Conservation (phyloP, 768 basidiomycete species). For the Phlegmacium glaucopus region DNA sequence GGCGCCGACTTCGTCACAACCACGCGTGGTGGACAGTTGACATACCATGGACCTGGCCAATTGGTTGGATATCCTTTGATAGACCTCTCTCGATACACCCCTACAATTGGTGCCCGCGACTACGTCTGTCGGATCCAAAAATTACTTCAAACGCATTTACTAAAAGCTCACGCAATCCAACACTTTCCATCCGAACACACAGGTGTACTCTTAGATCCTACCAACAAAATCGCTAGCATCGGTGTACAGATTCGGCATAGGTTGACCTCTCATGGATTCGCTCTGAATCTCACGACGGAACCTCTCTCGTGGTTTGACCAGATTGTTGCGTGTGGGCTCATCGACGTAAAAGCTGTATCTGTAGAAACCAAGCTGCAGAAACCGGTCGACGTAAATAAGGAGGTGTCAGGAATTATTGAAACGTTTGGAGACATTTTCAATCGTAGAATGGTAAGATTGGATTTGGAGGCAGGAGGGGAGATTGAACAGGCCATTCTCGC, state of each 20-base stretch:
- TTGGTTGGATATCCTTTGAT: slow-evolving; percentile 93
- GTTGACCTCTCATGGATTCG: slow-evolving; percentile 93
- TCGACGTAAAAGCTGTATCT: slow-evolving; percentile 75
- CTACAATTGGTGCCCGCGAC: slow-evolving; percentile 67
- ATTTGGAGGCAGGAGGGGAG: slow-evolving; percentile 39
- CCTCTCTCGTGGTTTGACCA: slow-evolving; percentile 83
- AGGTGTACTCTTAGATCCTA: slow-evolving; percentile 81
- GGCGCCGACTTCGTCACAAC: slow-evolving; percentile 89
- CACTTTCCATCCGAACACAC: slow-evolving; percentile 73
- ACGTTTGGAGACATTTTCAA: slow-evolving; percentile 46
- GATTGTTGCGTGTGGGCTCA: slow-evolving; percentile 89
- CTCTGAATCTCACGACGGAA: slow-evolving; percentile 83
- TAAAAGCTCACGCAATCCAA: slow-evolving; percentile 53
- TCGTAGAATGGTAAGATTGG: slow-evolving; percentile 45
- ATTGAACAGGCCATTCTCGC: slow-evolving; percentile 43
- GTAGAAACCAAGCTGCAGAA: slow-evolving; percentile 46
- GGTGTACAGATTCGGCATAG: slow-evolving; percentile 96
- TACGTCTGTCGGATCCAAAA: slow-evolving; percentile 86
- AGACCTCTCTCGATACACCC: slow-evolving; percentile 78
- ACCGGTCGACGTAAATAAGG: slow-evolving; percentile 40
- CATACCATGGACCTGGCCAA: slow-evolving; percentile 97
- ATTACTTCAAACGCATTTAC: slow-evolving; percentile 61
- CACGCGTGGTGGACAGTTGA: slow-evolving; percentile 87
- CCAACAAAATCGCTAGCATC: slow-evolving; percentile 89
- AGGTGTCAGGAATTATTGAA: slow-evolving; percentile 47